phyloP scores from a whole-genome alignment of 768 basidiomycete genomes.

The Strobilomyces confusus region DNA sequence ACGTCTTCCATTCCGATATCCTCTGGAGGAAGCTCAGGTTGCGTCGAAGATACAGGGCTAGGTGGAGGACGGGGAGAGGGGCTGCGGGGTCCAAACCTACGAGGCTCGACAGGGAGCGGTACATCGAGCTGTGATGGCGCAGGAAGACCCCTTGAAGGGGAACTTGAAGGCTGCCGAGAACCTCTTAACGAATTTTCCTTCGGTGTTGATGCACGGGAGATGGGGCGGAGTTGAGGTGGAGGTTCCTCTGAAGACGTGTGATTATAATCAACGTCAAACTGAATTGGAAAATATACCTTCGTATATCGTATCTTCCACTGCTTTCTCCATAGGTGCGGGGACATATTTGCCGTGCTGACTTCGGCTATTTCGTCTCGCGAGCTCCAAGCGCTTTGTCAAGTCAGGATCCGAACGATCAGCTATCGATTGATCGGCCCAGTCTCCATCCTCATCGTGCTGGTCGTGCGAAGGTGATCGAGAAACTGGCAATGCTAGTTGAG shows the following conservation, averaged over 20 bases:
- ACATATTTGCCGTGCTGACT: slow-evolving; percentile 57
- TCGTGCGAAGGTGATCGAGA: slow-evolving; percentile 47
- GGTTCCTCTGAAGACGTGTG: slow-evolving; percentile 51
- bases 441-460: slow-evolving; percentile 37
- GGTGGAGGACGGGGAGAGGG: slow-evolving; percentile 64
- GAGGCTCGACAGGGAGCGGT: slow-evolving; percentile 50
- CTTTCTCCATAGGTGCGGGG: slow-evolving; percentile 40
- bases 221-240: slow-evolving; percentile 49
- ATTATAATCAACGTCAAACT: background rate
- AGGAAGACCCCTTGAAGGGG: slow-evolving; percentile 31
- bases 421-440: slow-evolving; percentile 39
- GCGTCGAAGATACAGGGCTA: slow-evolving; percentile 31
- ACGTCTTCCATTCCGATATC: slow-evolving; percentile 48
- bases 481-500: slow-evolving; percentile 32
- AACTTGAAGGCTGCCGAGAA: slow-evolving; percentile 44
- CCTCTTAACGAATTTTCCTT: slow-evolving; percentile 42
- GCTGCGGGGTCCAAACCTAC: slow-evolving; percentile 70
- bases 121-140: slow-evolving; percentile 41
- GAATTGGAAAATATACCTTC: slow-evolving; percentile 51
- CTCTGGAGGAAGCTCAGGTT: slow-evolving; percentile 37
- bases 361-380: slow-evolving; percentile 82
- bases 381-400: slow-evolving; percentile 69
- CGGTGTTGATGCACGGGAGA: slow-evolving; percentile 47
- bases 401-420: slow-evolving; percentile 73
- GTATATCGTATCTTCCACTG: slow-evolving; percentile 66